phyloP scores from a whole-genome alignment of 495 filamentous ascomycete species.

The Trichoderma erinaceum region DNA sequence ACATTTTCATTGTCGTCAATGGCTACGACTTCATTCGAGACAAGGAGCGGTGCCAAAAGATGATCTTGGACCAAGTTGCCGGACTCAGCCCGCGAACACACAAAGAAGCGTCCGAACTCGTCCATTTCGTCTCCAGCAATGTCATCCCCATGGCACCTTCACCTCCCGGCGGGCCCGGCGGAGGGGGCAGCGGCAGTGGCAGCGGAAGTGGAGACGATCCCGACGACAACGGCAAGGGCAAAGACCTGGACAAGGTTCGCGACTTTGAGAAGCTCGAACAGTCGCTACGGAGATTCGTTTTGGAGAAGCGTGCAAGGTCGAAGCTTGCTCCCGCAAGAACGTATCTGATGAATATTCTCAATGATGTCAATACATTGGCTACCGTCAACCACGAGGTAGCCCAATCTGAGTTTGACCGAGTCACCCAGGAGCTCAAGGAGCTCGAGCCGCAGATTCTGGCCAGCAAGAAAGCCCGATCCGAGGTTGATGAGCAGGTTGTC shows the following conservation, averaged over 20 bases:
- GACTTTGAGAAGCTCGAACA: conserved; percentile 88
- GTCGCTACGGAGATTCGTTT: conserved; percentile 84
- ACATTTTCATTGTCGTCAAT: conserved; percentile 98
- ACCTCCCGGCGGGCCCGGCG: conserved; percentile 45
- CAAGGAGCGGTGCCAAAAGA: conserved; percentile 72
- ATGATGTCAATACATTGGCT: conserved; percentile 75
- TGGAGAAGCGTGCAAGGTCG: conserved; percentile 90
- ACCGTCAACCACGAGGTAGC: conserved; percentile 83
- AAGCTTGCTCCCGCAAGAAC: conserved; percentile 95
- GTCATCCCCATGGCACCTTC: conserved; percentile 68
- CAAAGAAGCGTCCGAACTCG: conserved; percentile 87
- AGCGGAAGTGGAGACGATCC: conserved; percentile 54
- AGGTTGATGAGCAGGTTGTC: conserved; percentile 76
- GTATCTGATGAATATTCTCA: conserved; percentile 88
- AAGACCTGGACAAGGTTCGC: conserved; percentile 76
- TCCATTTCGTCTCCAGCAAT: conserved; percentile 97
- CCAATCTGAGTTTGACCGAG: conserved; percentile 76
- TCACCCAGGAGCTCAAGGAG: conserved; percentile 70
- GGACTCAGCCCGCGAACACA: conserved; percentile 81
- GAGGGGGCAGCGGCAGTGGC: conserved; percentile 53
- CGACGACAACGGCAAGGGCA: conserved; percentile 77
- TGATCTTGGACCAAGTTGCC: conserved; percentile 84
- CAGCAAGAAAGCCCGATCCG: conserved; percentile 72
- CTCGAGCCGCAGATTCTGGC: conserved; percentile 80
- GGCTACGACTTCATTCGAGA: conserved; percentile 91